These are phyloP conservation scores for Populus tomentosa DNA, from an alignment of 441 rosid species.

Conservation along the genomic window DNA sequence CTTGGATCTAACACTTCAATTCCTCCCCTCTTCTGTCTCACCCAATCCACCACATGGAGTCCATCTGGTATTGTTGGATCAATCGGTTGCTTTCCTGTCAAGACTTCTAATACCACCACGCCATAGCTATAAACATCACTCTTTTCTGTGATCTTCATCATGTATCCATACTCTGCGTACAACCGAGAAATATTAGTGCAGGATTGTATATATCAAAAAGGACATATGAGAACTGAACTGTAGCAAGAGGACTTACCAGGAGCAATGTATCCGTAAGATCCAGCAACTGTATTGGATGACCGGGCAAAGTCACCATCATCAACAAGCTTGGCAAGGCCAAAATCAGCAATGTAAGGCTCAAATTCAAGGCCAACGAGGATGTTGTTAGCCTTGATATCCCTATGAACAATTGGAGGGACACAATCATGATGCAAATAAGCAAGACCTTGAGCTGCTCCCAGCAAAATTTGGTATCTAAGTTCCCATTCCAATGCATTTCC, in stretches of 20 bases:
- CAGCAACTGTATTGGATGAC: conserved; percentile 87
- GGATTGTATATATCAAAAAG: background rate
- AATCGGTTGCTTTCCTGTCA: conserved; percentile 91
- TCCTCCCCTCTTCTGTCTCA: conserved; percentile 57
- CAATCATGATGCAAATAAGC: too few species aligned
- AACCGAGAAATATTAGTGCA: conserved; percentile 6
- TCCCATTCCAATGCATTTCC: too few species aligned
- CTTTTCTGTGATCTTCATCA: conserved; percentile 97
- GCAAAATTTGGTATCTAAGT: too few species aligned
- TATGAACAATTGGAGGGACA: conserved; percentile 26
- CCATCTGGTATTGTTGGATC: conserved; percentile 98
- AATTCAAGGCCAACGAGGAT: conserved; percentile 85
- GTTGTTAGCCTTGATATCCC: conserved; percentile 95
- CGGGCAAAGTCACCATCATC: conserved; percentile 84
- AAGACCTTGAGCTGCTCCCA: too few species aligned
- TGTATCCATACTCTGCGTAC: conserved; percentile 77
- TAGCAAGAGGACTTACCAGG: conserved; percentile 53
- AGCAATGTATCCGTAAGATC: conserved; percentile 96
- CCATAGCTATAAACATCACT: conserved; percentile 97
- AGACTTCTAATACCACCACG: conserved; percentile 74
- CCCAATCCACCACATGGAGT: conserved; percentile 86
- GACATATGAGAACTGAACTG: background rate
- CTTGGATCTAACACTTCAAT: conserved; percentile 64
- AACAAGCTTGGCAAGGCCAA: conserved; percentile 92
- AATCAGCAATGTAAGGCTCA: conserved; percentile 94